Conservation (phyloP, 164 flowering plant genomes). For the Kalanchoe fedtschenkoi region DNA sequence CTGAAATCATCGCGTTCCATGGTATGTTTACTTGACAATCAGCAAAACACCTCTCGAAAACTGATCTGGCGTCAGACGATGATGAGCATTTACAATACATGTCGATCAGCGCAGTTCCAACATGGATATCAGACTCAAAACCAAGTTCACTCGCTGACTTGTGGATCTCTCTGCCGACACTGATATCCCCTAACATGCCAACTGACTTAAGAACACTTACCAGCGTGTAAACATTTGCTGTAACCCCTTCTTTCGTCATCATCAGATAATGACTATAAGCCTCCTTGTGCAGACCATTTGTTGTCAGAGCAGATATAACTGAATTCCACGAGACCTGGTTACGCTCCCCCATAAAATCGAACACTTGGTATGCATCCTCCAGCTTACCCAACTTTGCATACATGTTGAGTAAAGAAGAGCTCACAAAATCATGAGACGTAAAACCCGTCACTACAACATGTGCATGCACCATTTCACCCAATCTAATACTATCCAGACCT, state of each 20-base stretch:
- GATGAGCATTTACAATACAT: slow-evolving; percentile 54
- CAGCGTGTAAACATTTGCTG: slow-evolving; percentile 31
- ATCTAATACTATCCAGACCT: slow-evolving; percentile 28
- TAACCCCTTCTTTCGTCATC: slow-evolving; percentile 37
- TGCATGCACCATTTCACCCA: slow-evolving; percentile 47
- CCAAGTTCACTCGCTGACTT: slow-evolving; percentile 26
- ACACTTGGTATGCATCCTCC: slow-evolving; percentile 30
- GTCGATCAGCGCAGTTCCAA: slow-evolving; percentile 56
- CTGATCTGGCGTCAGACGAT: slow-evolving; percentile 29
- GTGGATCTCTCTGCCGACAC: slow-evolving; percentile 34
- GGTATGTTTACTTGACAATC: slow-evolving; percentile 29
- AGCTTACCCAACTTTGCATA: slow-evolving; percentile 43
- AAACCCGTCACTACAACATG: slow-evolving; percentile 30
- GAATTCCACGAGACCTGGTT: slow-evolving; percentile 51
- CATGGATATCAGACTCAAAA: slow-evolving; percentile 32
- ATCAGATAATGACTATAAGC: slow-evolving; percentile 26
- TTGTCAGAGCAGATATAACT: slow-evolving; percentile 39
- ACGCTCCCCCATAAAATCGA: slow-evolving; percentile 30
- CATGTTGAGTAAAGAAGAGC: slow-evolving; percentile 48
- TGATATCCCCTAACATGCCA: slow-evolving; percentile 33
- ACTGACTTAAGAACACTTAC: slow-evolving; percentile 45
- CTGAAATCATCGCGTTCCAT: slow-evolving; percentile 66
- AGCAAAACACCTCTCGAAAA: slow-evolving; percentile 28
- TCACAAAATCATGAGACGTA: slow-evolving; percentile 25
- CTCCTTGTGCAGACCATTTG: slow-evolving; percentile 30